Percentiles rank a stretch among this genome's conserved stretches.
Conservation (phyloP, 148 eudicot genomes). For the Fallopia convolvulus region DNA sequence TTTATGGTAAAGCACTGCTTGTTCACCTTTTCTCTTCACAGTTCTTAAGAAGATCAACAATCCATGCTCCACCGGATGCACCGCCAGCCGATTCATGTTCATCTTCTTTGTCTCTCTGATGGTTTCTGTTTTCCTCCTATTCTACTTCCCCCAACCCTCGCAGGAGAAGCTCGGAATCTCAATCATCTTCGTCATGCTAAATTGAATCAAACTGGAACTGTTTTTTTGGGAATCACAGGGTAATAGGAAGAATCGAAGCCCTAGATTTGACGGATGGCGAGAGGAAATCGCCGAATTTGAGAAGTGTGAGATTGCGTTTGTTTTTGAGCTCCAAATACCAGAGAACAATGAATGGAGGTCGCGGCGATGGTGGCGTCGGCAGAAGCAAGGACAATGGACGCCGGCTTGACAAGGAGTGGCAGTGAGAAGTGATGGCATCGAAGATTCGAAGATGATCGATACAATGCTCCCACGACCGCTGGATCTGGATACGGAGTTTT, state of each 20-base stretch:
- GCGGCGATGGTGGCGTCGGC: too few species aligned
- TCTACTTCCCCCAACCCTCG: not conserved
- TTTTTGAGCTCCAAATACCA: not conserved
- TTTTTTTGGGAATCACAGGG: not conserved
- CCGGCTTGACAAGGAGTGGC: too few species aligned
- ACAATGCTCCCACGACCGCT: too few species aligned
- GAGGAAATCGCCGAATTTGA: constrained; percentile 5
- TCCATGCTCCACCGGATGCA: constrained; percentile 55
- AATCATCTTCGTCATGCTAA: not conserved
- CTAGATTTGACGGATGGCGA: not conserved
- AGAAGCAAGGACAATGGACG: too few species aligned
- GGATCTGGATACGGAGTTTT: too few species aligned
- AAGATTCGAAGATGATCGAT: too few species aligned
- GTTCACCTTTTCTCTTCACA: not conserved
- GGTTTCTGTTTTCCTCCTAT: not conserved
- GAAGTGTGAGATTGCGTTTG: not conserved
- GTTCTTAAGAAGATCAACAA: not conserved
- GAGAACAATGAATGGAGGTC: too few species aligned
- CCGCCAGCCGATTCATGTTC: constrained; percentile 59
- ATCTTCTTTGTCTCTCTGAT: not conserved
- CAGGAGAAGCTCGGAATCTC: not conserved
- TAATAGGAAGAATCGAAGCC: not conserved
- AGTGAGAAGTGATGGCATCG: too few species aligned
- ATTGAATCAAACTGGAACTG: not conserved
- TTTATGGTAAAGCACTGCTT: not conserved